Percentiles rank a stretch among this genome's conserved stretches.
Evolutionary conservation across 441 rosid species (phyloP).

Genomic region (Syzygium syzygioides): DNA sequence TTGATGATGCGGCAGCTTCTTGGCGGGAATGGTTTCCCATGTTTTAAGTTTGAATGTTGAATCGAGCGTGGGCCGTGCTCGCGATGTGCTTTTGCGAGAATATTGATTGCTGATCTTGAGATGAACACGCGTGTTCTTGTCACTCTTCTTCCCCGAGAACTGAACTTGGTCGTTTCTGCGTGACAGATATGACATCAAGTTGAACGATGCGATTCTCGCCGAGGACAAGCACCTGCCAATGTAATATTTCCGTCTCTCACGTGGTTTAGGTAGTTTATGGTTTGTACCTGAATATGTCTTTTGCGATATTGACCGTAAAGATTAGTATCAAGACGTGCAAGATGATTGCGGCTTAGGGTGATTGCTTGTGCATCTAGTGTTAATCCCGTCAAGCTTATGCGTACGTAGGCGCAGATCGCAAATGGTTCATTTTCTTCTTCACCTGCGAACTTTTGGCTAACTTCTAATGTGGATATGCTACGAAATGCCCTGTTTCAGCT

Average conservation of each 20-base stretch:
- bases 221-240: slow-evolving; percentile 93
- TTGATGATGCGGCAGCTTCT: neutral
- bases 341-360: neutral
- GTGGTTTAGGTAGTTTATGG: neutral
- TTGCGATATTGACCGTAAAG: neutral
- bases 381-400: neutral
- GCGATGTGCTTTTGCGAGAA: neutral
- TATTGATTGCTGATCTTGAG: neutral
- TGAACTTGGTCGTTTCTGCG: neutral
- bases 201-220: slow-evolving; percentile 91
- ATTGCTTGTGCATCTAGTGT: neutral
- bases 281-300: neutral
- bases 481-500: neutral
- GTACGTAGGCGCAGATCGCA: neutral
- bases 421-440: neutral
- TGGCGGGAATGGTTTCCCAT: neutral
- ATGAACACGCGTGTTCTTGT: neutral
- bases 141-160: neutral
- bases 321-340: neutral
- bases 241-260: slow-evolving; percentile 30
- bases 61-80: neutral
- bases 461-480: neutral
- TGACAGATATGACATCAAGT: slow-evolving; percentile 63
- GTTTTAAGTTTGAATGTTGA: neutral
- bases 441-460: neutral